Base-by-base conservation (phyloP, 176 grass and related monocot species). In the Typha latifolia region DNA sequence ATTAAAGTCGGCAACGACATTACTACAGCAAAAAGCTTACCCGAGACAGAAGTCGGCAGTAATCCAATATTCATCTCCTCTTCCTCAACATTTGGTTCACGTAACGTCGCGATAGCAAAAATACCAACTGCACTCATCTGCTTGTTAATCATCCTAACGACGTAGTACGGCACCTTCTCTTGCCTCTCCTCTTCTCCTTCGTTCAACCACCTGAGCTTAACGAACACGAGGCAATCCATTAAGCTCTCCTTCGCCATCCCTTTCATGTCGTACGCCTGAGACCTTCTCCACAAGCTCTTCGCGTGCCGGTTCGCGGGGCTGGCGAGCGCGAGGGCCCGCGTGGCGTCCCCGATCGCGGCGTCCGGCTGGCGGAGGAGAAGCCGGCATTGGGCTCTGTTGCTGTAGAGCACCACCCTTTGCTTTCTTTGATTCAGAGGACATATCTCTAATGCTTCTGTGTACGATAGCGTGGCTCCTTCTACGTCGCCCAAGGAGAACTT, bases 241-340 rank as follows among this genome's bases (percentile, higher is more conserved):
- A 99, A 82, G 85, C 94, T 90, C 77, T 99, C 94, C 83, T 79
- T 99, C 3, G 86, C 86, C 94, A 97, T 93, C 62, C 85, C 78
- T 67, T 90, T 97, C 89, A 90, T 97, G 53, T 87, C 81, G 62
- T 97, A 93, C 12, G 94, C 89, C 80, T 92, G 94, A 59, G 89
- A 78, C 7, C 94, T 75, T 19, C 83, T 75, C 89, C 94, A 97
- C 22, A 97, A 70, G 84, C 89, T 97, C 68, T 68, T 87, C 69
- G 79, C 81, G 49, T 97, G 89, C 27, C 66, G 62, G 83, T 87
- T 92, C 19, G 61, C 83, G 14, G 83, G 83, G 51, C 78, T 68
- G 13, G 89, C 83, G 21, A 93, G 73, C 6, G 94, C 65, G 14
- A 99, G 74, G 57, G 94, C 94, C 34, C 94, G 86, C 5, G 94